phyloP scores from a whole-genome alignment of 140 eudicot genomes.

The Bidens hawaiensis region DNA sequence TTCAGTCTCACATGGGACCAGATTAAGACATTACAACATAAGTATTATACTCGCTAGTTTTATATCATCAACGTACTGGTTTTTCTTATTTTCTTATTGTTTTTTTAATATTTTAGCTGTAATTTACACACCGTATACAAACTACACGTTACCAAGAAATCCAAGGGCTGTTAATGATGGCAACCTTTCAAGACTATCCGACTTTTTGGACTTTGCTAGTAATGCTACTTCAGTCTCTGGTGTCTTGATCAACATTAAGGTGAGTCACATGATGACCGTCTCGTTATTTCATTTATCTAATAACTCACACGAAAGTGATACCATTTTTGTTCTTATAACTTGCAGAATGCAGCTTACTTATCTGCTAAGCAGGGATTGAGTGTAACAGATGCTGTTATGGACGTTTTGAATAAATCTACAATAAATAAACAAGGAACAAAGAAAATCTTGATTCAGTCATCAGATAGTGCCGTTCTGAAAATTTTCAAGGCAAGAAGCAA shows the following conservation, averaged over 20 bases:
- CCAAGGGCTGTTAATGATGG: conserved; percentile 49
- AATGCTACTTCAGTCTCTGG: conserved; percentile 73
- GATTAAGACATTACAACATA: conserved; percentile 55
- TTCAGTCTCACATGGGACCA: conserved; percentile 71
- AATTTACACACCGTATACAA: conserved; percentile 29
- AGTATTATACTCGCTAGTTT: conserved; percentile 15
- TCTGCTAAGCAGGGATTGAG: conserved; percentile 60
- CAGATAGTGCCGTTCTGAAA: conserved; percentile 55
- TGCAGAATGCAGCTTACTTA: conserved; percentile 77
- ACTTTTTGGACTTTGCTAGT: conserved; percentile 54
- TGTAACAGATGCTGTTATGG: conserved; percentile 62
- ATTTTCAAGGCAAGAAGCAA: conserved; percentile 41
- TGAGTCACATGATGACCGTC: conserved; percentile 21
- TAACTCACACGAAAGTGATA: background rate
- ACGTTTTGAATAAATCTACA: conserved; percentile 44
- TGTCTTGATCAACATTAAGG: conserved; percentile 77
- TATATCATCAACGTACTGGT: background rate
- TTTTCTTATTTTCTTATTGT: background rate
- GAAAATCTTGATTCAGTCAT: conserved; percentile 62
- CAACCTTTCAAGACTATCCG: conserved; percentile 31
- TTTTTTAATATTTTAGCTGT: conserved; percentile 49
- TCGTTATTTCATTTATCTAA: background rate
- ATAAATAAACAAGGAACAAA: conserved; percentile 36
- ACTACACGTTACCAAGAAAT: conserved; percentile 39
- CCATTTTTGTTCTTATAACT: background rate